A percentile compares a stretch with the other conserved stretches of the same genome.
Evolutionary conservation across 176 grass and related monocot genomes (phyloP).

Genomic region (sorghum (Sorghum bicolor)): Sorghum_bicolor_NCBIv3 NC_012876.2:14057501-14058000

Average conservation of each 20-base stretch:
- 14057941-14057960: too few species aligned
- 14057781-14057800: conserved; percentile 43
- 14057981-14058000: too few species aligned
- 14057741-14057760: conserved; percentile 35
- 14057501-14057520: conserved; percentile 38
- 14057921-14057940: too few species aligned
- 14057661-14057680: conserved; percentile 38
- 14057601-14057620: background rate
- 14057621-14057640: too few species aligned
- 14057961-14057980: too few species aligned
- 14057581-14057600: background rate
- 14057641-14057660: too few species aligned
- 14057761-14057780: conserved; percentile 52
- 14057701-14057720: conserved; percentile 44
- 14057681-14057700: conserved; percentile 56
- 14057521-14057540: conserved; percentile 29
- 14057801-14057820: conserved; percentile 54
- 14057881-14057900: too few species aligned
- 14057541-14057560: conserved; percentile 49
- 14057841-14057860: background rate
- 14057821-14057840: conserved; percentile 31
- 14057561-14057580: conserved; percentile 55
- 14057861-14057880: background rate
- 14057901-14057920: too few species aligned
- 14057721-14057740: conserved; percentile 38